Percentiles rank a stretch among this genome's conserved stretches.
These are phyloP conservation scores for Davidsoniella neocaledoniae DNA, from an alignment of 2,329 filamentous ascomycete genomes.

Conservation along the genomic window DNA sequence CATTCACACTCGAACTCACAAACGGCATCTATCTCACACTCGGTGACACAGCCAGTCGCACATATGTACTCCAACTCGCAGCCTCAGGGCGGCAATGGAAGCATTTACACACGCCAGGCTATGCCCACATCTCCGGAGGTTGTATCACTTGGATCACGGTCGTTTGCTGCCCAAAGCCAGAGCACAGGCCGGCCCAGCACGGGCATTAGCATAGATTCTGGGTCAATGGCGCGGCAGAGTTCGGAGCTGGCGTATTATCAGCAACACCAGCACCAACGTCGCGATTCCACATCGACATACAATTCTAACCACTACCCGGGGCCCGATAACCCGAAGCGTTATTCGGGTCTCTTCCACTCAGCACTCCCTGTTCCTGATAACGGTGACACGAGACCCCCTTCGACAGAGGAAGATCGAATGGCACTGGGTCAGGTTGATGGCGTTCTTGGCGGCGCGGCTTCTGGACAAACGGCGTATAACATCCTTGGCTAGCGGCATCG, in stretches of 20 bases:
- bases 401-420: neutral
- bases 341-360: conserved; percentile 70
- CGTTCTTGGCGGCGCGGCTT: neutral
- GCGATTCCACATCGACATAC: conserved; percentile 40
- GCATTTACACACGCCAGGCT: conserved; percentile 14
- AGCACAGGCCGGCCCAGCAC: conserved; percentile 37
- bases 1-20: conserved; percentile 14
- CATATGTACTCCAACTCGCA: neutral
- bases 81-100: neutral
- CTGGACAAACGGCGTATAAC: conserved; percentile 33
- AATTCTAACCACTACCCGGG: conserved; percentile 28
- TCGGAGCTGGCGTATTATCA: conserved; percentile 31
- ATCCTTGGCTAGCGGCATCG: conserved; percentile 85
- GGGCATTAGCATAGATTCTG: conserved; percentile 34
- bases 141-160: conserved; percentile 24
- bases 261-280: conserved; percentile 17
- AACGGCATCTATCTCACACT: conserved; percentile 4
- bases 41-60: conserved; percentile 4
- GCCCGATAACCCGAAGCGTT: conserved; percentile 25
- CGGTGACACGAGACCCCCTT: conserved; percentile 30
- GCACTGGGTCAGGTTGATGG: neutral
- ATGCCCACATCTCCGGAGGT: conserved; percentile 3
- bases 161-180: conserved; percentile 23
- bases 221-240: conserved; percentile 29
- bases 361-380: conserved; percentile 66